Percentiles rank a stretch among this genome's conserved stretches.
Conservation (phyloP, 495 filamentous ascomycete genomes). For the Chlorociboria aeruginascens region DNA sequence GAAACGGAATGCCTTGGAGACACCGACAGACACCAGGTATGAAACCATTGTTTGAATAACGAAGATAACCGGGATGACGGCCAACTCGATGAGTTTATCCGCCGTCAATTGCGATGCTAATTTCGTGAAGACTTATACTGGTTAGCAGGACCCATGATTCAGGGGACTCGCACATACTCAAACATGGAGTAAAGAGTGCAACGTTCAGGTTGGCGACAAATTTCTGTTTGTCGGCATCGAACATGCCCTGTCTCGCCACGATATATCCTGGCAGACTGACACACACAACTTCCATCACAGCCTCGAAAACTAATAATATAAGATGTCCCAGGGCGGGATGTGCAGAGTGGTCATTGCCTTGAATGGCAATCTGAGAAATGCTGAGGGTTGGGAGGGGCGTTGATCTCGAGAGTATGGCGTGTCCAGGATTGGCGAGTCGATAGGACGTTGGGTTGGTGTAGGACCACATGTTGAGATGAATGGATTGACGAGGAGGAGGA, state of each 20-base stretch:
- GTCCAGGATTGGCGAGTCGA: conserved; percentile 36
- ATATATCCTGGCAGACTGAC: conserved; percentile 94
- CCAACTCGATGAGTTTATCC: conserved; percentile 78
- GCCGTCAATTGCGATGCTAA: conserved; percentile 90
- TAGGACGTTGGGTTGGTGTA: conserved; percentile 55
- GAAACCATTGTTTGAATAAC: conserved; percentile 74
- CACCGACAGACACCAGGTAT: conserved; percentile 55
- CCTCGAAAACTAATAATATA: conserved; percentile 83
- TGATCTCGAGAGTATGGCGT: no score
- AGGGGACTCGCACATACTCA: conserved; percentile 51
- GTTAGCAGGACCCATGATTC: conserved; percentile 3
- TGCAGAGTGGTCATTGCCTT: conserved; percentile 17
- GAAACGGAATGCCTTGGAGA: conserved; percentile 68
- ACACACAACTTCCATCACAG: conserved; percentile 90
- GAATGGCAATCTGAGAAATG: background rate
- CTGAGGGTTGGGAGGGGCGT: no score
- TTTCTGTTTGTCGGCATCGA: conserved; percentile 89
- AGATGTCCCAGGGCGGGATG: conserved; percentile 61
- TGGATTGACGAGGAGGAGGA: conserved; percentile 1
- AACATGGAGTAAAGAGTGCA: conserved; percentile 86
- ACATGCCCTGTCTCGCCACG: conserved; percentile 77
- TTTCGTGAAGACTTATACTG: conserved; percentile 77
- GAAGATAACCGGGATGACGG: conserved; percentile 90
- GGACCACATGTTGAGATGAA: conserved; percentile 20
- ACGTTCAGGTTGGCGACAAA: conserved; percentile 93